Evolutionary conservation across 225 moss, liverwort and hornwort genomes (phyloP).

Genomic region (Pseudisothecium myosuroides): DNA sequence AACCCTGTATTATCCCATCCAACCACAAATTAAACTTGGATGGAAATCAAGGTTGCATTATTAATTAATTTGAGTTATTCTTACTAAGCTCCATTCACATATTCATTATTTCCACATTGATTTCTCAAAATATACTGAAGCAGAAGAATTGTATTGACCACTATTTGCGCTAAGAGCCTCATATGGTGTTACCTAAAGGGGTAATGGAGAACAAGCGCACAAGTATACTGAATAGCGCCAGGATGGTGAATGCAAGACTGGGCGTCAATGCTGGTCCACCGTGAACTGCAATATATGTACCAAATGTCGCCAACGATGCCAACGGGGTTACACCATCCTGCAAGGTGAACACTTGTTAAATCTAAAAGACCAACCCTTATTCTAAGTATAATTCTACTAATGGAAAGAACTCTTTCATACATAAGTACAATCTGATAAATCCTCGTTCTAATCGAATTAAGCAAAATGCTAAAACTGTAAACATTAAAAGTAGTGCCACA

Average conservation of each 20-base stretch:
- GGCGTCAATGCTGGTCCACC: constrained; percentile 21
- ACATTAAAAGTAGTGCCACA: too few relatives aligned
- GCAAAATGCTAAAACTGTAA: neutral
- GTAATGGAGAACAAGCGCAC: constrained; percentile 32
- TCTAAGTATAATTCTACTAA: neutral
- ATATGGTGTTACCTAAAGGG: constrained; percentile 18
- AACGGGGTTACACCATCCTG: constrained; percentile 51
- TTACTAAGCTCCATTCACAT: neutral
- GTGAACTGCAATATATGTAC: constrained; percentile 30
- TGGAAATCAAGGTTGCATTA: neutral
- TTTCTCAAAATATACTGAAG: neutral
- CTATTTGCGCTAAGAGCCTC: neutral
- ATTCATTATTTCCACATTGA: neutral
- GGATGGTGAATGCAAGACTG: constrained; percentile 42
- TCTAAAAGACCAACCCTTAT: neutral
- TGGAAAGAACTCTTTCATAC: too few relatives aligned
- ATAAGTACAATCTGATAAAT: neutral
- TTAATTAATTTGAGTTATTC: neutral
- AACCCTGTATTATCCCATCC: neutral
- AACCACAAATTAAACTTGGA: neutral
- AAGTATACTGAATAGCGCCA: constrained; percentile 50
- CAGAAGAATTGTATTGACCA: neutral
- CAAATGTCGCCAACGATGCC: constrained; percentile 48
- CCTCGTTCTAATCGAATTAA: neutral
- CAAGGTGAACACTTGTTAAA: neutral